A percentile compares a stretch with the other conserved stretches of the same genome.
Conservation (phyloP, 345 rosid genomes). For the Gossypium thurberi region DNA sequence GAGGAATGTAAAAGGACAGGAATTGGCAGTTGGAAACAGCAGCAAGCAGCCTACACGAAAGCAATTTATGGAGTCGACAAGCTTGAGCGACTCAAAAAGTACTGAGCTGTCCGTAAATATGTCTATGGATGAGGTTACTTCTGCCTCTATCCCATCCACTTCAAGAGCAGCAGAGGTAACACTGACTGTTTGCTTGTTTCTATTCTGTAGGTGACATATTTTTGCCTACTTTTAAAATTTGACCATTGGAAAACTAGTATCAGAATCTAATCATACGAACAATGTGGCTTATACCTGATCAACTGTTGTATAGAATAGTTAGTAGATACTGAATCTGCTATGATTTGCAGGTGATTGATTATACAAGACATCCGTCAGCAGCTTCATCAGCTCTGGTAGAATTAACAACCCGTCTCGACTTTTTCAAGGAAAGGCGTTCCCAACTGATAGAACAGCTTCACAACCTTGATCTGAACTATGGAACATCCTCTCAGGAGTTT, state of each 20-base stretch:
- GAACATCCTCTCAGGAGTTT: conserved; percentile 79
- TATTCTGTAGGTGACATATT: not conserved
- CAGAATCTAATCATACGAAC: not conserved
- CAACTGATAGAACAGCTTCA: conserved; percentile 98
- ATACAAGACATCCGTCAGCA: conserved; percentile 68
- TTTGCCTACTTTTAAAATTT: not conserved
- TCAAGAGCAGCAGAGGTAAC: conserved; percentile 81
- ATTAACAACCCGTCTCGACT: conserved; percentile 92
- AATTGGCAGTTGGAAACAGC: conserved; percentile 55
- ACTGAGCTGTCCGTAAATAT: conserved; percentile 57
- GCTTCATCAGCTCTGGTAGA: conserved; percentile 89
- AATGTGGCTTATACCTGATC: not conserved
- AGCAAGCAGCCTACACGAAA: conserved; percentile 63
- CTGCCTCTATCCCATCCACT: conserved; percentile 61
- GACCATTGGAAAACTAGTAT: not conserved
- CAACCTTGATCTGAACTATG: conserved; percentile 85
- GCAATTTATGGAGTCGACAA: conserved; percentile 56
- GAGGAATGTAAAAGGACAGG: conserved; percentile 70
- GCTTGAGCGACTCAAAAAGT: conserved; percentile 60
- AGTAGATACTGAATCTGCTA: not conserved
- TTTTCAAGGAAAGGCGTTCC: conserved; percentile 96
- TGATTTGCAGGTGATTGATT: conserved; percentile 52
- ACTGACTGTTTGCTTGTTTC: not conserved
- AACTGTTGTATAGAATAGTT: not conserved
- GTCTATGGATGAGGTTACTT: conserved; percentile 70